Evolutionary conservation across 2,329 filamentous ascomycete genomes (phyloP), one percentile per base, ranked within the genome.

Genomic region (Bisporella sp.): DNA sequence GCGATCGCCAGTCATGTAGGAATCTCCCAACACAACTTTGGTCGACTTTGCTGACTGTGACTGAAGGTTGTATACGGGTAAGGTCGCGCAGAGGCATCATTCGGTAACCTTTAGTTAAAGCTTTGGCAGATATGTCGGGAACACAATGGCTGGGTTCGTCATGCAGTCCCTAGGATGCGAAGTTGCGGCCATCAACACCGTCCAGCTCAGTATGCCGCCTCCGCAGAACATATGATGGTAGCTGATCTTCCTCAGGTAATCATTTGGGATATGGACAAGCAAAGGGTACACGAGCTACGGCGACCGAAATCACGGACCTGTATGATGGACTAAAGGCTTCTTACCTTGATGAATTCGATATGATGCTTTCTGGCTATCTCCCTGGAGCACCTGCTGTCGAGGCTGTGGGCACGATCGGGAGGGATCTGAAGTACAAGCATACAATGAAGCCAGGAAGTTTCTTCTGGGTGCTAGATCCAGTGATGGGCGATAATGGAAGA

Each of bases 391-490:
- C 87, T 6, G 86, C 85, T 1, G 88, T 99, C 37, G 79, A 87
- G 61, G 85, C 88, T 6, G 87, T 97, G 1, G 93, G 92, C 6
- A 75, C 77, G 49, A 96, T 99, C 57, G 93, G 82, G 9, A 77
- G 84, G 57, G 89, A 96, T 60, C 76, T 96, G 54, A 87, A 85
- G 65, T 73, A 78, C 48, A 85, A 82, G 60, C 76, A 80, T 2
- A 73, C 71, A 35, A 73, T 71, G 11, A 76, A 74, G 32, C 84
- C 87, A 0, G 87, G 89, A 0, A 82, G 78, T 43, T 96, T 97
- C 72, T 97, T 97, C 71, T 97, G 92, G 92, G 89, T 96, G 3
- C 77, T 99, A 30, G 93, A 99, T 67, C 93, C 95, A 0, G 93
- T 99, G 45, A 99, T 99, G 93, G 93, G 93, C 31, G 93, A 99